These are phyloP conservation scores for Tetrapyrgos nigripes DNA, from an alignment of 1,284 basidiomycete genomes.

Conservation along the genomic window DNA sequence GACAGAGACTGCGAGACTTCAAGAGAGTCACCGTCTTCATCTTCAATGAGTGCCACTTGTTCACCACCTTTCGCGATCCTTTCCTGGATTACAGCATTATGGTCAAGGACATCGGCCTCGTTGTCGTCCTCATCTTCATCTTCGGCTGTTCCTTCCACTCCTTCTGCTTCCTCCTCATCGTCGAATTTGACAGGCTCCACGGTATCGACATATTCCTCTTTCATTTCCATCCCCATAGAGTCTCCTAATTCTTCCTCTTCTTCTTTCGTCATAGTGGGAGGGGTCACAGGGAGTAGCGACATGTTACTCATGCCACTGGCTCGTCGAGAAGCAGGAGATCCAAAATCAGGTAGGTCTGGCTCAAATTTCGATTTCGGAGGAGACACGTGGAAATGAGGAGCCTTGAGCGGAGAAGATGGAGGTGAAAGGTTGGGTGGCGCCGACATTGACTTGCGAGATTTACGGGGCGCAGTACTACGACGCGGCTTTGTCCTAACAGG, in stretches of 20 bases:
- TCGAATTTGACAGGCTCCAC: constrained; percentile 25
- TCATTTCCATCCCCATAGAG: constrained; percentile 18
- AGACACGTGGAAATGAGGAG: constrained; percentile 25
- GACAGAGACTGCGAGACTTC: constrained; percentile 17
- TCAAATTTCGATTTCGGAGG: constrained; percentile 61
- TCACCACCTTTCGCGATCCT: constrained; percentile 40
- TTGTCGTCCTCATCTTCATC: constrained; percentile 30
- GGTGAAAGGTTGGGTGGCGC: constrained; percentile 68
- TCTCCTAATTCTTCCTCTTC: constrained; percentile 21
- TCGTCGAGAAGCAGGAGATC: constrained; percentile 17
- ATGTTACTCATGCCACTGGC: not conserved
- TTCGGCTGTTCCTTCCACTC: constrained; percentile 20
- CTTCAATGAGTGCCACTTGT: constrained; percentile 9
- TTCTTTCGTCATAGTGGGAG: constrained; percentile 6
- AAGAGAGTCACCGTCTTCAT: constrained; percentile 11
- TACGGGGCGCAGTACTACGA: constrained; percentile 53
- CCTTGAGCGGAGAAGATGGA: constrained; percentile 45
- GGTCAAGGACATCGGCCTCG: constrained; percentile 25
- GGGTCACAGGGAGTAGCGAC: constrained; percentile 9
- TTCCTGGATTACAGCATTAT: constrained; percentile 35
- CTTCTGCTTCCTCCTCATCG: constrained; percentile 23
- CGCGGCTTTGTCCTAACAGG: constrained; percentile 59
- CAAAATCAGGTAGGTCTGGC: constrained; percentile 53
- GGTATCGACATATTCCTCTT: not conserved
- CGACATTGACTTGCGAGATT: constrained; percentile 71